These are phyloP conservation scores for Phytophthora nicotianae DNA, from an alignment of 352 stramenopile genomes.

Conservation along the genomic window DNA sequence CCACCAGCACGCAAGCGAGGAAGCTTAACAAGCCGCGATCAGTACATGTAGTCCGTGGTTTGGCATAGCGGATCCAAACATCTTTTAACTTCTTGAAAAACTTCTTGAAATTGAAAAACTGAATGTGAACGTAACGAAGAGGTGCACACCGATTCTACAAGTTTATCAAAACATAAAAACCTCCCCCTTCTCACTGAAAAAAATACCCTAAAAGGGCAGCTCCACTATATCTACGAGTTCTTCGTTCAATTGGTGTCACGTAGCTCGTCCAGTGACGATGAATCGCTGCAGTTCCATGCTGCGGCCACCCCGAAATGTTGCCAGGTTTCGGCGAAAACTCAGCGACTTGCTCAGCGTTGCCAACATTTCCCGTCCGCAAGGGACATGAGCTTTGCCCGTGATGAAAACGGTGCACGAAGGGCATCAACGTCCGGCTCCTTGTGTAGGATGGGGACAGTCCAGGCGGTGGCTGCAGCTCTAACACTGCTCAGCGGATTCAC, in stretches of 20 bases:
- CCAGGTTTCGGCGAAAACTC: too few species aligned
- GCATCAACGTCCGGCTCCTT: constrained; percentile 27
- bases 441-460: constrained; percentile 19
- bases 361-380: constrained; percentile 20
- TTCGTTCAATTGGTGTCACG: constrained; percentile 8
- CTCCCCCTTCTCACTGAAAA: too few species aligned
- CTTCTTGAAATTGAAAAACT: background rate
- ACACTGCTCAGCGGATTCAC: background rate
- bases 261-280: constrained; percentile 5
- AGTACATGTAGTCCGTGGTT: too few species aligned
- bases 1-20: background rate
- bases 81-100: too few species aligned
- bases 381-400: constrained; percentile 28
- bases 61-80: too few species aligned
- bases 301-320: constrained; percentile 20
- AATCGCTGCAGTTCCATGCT: constrained; percentile 16
- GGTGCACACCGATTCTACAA: constrained; percentile 9
- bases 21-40: background rate
- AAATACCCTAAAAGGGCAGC: too few species aligned
- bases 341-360: constrained; percentile 16
- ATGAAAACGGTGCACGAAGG: constrained; percentile 22
- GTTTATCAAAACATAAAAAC: background rate
- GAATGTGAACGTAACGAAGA: constrained; percentile 11
- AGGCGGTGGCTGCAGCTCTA: constrained; percentile 18
- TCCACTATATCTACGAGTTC: too few species aligned